Evolutionary conservation across 2,329 filamentous ascomycete species (phyloP).

Genomic region (Shiraia sp.): DNA sequence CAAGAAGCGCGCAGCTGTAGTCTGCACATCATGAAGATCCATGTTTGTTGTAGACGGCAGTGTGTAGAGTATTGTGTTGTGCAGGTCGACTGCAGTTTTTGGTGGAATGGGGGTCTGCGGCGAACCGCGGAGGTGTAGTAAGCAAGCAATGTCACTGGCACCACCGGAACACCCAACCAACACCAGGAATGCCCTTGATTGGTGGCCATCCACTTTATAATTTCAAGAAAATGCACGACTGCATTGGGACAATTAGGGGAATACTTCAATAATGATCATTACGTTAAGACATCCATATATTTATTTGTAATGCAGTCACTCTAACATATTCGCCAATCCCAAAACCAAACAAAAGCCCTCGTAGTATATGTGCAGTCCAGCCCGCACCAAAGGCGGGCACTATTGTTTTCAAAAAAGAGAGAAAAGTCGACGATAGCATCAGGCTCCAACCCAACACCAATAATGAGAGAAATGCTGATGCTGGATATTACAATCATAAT

Average conservation of each 20-base stretch:
- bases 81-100: conserved; percentile 3
- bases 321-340: conserved; percentile 42
- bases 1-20: conserved; percentile 57
- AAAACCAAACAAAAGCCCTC: conserved; percentile 34
- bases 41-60: conserved; percentile 39
- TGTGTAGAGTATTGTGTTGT: background rate
- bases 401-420: conserved; percentile 19
- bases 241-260: too few species aligned
- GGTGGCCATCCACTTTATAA: too few species aligned
- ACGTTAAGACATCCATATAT: conserved; percentile 32
- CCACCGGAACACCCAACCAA: background rate
- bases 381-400: conserved; percentile 24
- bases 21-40: conserved; percentile 61
- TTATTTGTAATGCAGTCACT: conserved; percentile 41
- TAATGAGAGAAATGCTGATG: conserved; percentile 35
- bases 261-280: background rate
- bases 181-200: background rate
- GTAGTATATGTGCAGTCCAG: conserved; percentile 43
- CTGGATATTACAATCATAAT: conserved; percentile 48
- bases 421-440: conserved; percentile 26
- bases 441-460: conserved; percentile 36
- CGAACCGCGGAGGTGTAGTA: conserved; percentile 24
- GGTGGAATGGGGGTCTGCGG: conserved; percentile 22
- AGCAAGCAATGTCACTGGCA: too few species aligned
- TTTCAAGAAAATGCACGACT: too few species aligned